Evolutionary conservation across 2,329 filamentous ascomycete genomes (phyloP).

Genomic region (Sordariomycetes sp.): DNA sequence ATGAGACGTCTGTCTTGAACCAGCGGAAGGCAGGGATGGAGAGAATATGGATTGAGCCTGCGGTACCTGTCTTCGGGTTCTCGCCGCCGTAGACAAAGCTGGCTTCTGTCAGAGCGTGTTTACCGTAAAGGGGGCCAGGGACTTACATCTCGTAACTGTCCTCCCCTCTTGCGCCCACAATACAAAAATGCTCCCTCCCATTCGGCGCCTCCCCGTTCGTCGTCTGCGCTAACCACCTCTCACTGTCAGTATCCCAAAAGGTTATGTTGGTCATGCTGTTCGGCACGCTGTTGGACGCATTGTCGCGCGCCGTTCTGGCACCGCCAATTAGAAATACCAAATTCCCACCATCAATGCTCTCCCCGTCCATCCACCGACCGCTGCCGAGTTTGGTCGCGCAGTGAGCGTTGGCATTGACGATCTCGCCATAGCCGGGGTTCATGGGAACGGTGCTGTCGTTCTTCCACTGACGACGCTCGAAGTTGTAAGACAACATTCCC

Average conservation of each 20-base stretch:
- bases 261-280: slow-evolving; percentile 17
- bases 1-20: slow-evolving; percentile 15
- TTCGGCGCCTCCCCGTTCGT: slow-evolving; percentile 19
- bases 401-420: slow-evolving; percentile 18
- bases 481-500: slow-evolving; percentile 21
- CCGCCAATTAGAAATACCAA: slow-evolving; percentile 1
- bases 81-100: slow-evolving; percentile 27
- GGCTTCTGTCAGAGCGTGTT: background rate
- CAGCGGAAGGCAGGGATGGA: slow-evolving; percentile 27
- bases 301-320: background rate
- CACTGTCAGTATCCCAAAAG: slow-evolving; percentile 21
- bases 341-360: slow-evolving; percentile 22
- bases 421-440: slow-evolving; percentile 18
- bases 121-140: background rate
- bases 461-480: slow-evolving; percentile 16
- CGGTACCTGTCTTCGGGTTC: slow-evolving; percentile 10
- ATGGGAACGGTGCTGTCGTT: slow-evolving; percentile 17
- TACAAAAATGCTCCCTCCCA: slow-evolving; percentile 19
- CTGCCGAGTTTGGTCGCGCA: too few species aligned
- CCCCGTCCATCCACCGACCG: too few species aligned
- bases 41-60: slow-evolving; percentile 22
- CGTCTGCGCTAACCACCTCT: slow-evolving; percentile 23
- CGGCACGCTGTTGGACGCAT: slow-evolving; percentile 7
- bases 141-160: slow-evolving; percentile 25
- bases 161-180: slow-evolving; percentile 18